A percentile compares a stretch with the other conserved stretches of the same genome.
Evolutionary conservation across 306 rosid genomes (phyloP).

Genomic region (Casuarina glauca): DNA sequence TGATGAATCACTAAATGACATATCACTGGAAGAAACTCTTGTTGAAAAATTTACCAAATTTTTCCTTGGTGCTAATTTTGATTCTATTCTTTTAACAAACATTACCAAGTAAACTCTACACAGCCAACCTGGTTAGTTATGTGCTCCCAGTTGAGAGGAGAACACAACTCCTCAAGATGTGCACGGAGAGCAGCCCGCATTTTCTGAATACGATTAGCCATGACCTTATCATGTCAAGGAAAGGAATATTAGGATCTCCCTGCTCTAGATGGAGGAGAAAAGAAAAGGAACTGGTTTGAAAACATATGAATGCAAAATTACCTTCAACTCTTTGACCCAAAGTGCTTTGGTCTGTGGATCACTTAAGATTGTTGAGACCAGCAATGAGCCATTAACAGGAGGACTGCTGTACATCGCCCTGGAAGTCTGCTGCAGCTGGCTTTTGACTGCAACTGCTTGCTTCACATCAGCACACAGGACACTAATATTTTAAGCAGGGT

Average conservation of each 20-base stretch:
- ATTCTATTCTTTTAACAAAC: not conserved
- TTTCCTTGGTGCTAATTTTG: too few relatives aligned
- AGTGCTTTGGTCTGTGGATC: slow-evolving; percentile 28
- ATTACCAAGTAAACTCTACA: not conserved
- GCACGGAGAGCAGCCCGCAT: slow-evolving; percentile 31
- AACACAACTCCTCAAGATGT: slow-evolving; percentile 28
- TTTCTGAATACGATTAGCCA: slow-evolving; percentile 31
- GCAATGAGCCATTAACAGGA: slow-evolving; percentile 36
- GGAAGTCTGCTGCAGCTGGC: slow-evolving; percentile 39
- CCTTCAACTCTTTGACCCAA: slow-evolving; percentile 44
- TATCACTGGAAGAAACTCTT: too few relatives aligned
- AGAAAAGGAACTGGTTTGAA: not conserved
- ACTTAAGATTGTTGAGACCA: slow-evolving; percentile 39
- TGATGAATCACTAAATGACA: too few relatives aligned
- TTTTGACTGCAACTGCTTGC: slow-evolving; percentile 36
- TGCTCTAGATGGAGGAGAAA: not conserved
- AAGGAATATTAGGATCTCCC: slow-evolving; percentile 3
- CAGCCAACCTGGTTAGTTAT: slow-evolving; percentile 39
- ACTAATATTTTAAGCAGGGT: slow-evolving; percentile 14
- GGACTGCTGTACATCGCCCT: slow-evolving; percentile 44
- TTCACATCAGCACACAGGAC: slow-evolving; percentile 31
- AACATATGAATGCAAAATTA: not conserved
- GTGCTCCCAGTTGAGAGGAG: slow-evolving; percentile 42
- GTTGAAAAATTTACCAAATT: too few relatives aligned
- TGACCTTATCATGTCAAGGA: slow-evolving; percentile 17